phyloP scores from a whole-genome alignment of 176 grass and related monocot genomes.

The Alopecurus myosuroides region DNA sequence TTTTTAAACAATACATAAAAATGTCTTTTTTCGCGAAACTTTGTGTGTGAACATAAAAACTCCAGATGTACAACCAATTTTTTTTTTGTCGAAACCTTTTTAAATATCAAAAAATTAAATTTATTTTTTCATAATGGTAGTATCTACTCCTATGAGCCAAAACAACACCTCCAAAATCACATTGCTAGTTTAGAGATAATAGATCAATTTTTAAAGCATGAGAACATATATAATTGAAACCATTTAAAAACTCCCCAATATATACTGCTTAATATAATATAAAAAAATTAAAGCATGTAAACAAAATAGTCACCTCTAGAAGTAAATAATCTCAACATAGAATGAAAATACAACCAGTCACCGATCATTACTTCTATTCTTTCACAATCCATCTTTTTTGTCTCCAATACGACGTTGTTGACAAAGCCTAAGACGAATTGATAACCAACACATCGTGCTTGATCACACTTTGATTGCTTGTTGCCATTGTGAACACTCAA shows the following conservation, averaged over 20 bases:
- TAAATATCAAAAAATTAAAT: too few species aligned
- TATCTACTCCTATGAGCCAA: too few species aligned
- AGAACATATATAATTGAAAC: background rate
- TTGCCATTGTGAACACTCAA: constrained; percentile 66
- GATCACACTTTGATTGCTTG: constrained; percentile 26
- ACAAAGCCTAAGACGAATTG: background rate
- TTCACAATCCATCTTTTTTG: background rate
- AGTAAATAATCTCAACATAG: background rate
- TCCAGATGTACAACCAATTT: too few species aligned
- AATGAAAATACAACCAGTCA: background rate
- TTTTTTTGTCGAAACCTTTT: too few species aligned
- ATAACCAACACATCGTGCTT: background rate
- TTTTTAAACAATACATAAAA: too few species aligned
- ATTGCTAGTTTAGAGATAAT: background rate
- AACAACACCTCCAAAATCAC: too few species aligned
- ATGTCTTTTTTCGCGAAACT: too few species aligned
- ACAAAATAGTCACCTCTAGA: background rate
- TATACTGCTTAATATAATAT: background rate
- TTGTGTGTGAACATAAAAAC: too few species aligned
- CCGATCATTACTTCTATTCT: background rate
- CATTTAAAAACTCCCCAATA: background rate
- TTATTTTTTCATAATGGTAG: too few species aligned
- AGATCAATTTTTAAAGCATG: too few species aligned
- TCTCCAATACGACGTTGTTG: background rate
- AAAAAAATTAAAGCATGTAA: background rate